Conservation (phyloP, 1,139 yeast genomes). For the Suhomyces bribrorum region DNA sequence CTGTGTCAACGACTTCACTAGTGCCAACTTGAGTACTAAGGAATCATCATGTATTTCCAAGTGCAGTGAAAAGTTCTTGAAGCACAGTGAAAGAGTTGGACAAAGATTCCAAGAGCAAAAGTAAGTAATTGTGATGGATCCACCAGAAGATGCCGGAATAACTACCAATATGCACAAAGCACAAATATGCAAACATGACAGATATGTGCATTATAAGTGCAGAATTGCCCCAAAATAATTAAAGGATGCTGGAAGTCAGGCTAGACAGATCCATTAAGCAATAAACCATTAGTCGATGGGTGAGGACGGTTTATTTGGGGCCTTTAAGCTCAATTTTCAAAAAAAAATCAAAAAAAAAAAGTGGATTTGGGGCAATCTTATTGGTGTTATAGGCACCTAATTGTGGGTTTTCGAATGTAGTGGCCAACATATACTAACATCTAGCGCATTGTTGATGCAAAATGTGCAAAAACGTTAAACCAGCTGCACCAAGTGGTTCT, state of each 20-base stretch:
- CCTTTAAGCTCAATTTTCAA: too few relatives aligned
- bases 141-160: too few relatives aligned
- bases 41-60: conserved; percentile 84
- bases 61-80: conserved; percentile 96
- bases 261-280: too few relatives aligned
- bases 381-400: too few relatives aligned
- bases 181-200: background rate
- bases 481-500: background rate
- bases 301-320: too few relatives aligned
- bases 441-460: conserved; percentile 51
- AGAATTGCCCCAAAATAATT: too few relatives aligned
- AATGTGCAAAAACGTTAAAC: conserved; percentile 40
- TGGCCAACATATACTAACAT: conserved; percentile 9
- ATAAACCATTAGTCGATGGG: too few relatives aligned
- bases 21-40: conserved; percentile 79
- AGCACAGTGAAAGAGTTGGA: conserved; percentile 97
- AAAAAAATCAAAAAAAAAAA: too few relatives aligned
- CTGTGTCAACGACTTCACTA: conserved; percentile 97
- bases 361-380: too few relatives aligned
- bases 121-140: conserved; percentile 20
- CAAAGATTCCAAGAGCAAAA: conserved; percentile 99
- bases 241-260: too few relatives aligned
- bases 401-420: too few relatives aligned
- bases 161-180: background rate
- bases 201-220: too few relatives aligned